phyloP scores from a whole-genome alignment of 169 alveolate genomes.

The Nephromyces sp. region DNA sequence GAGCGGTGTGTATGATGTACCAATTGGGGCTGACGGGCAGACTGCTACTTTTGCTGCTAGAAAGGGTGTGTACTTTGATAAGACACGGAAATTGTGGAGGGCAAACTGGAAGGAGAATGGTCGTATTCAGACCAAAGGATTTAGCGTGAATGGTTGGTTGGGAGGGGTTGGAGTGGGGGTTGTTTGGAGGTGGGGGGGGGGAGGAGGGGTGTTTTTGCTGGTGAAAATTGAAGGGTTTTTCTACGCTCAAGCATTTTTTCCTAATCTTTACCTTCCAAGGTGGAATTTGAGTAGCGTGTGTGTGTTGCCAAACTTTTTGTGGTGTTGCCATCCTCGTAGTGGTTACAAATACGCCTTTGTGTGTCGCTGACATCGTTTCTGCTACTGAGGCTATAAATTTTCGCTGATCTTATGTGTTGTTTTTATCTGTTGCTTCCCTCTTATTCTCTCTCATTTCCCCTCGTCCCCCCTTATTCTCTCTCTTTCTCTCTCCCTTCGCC shows the following conservation, averaged over 20 bases:
- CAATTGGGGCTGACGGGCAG: slow-evolving; percentile 1
- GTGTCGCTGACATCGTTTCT: too few relatives aligned
- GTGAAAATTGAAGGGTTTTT: neutral
- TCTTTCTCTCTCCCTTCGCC: too few relatives aligned
- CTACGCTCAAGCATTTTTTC: neutral
- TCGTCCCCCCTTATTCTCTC: too few relatives aligned
- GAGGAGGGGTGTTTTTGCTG: neutral
- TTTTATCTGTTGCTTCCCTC: too few relatives aligned
- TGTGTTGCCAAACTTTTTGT: neutral
- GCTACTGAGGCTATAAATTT: too few relatives aligned
- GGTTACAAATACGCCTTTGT: too few relatives aligned
- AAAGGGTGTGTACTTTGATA: slow-evolving; percentile 46
- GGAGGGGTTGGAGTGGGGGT: neutral
- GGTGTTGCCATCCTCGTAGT: neutral
- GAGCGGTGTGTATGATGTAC: neutral
- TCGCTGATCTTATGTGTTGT: too few relatives aligned
- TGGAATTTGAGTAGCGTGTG: neutral
- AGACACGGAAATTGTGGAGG: slow-evolving; percentile 40
- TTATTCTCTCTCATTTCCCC: too few relatives aligned
- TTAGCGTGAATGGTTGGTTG: slow-evolving; percentile 17
- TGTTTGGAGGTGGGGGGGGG: neutral
- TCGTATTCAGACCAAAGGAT: slow-evolving; percentile 46
- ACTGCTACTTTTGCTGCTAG: slow-evolving; percentile 7
- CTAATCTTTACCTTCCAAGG: neutral
- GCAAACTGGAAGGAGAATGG: slow-evolving; percentile 53